Evolutionary conservation across 2,329 filamentous ascomycete genomes (phyloP), one percentile per base, ranked within the genome.

Genomic region (Aspergillus glaucus): DNA sequence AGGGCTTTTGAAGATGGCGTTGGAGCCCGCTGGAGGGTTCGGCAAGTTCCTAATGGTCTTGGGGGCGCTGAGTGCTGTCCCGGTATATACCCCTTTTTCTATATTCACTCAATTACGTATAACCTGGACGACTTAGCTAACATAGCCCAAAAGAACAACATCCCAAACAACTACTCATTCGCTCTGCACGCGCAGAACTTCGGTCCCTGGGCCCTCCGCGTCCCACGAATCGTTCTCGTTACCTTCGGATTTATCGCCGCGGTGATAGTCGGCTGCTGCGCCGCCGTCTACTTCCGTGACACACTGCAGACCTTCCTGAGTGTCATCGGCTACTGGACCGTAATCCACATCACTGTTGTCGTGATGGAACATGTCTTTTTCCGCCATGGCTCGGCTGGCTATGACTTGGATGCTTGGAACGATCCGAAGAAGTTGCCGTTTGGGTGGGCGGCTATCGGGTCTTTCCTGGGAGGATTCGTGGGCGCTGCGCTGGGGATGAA

Each of bases 291-390:
- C 50, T 65, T 67, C 37, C 36, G 53, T 21, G 55, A 55, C 44
- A 55, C 68, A 69, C 57, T 78, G 12, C 59, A 74, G 54, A 73
- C 75, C 44, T 73, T 78, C 53, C 55, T 77, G 2, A 69, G 69
- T 12, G 64, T 77, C 21, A 67, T 78, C 2, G 75, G 75, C 8
- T 78, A 77, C 58, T 77, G 73, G 72, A 73, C 70, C 47, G 75
- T 74, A 0, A 67, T 67, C 10, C 66, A 66, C 28, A 57, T 68
- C 43, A 60, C 63, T 2, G 49, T 69, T 5, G 61, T 70, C 6
- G 54, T 60, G 12, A 61, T 64, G 37, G 67, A 69, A 45, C 65
- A 68, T 53, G 44, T 68, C 28, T 50, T 66, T 15, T 70, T 70
- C 52, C 61, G 67, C 0, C 55, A 51, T 19, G 53, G 61, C 6